Percentiles rank a stretch among this genome's conserved stretches.
These are phyloP conservation scores for Peziza echinospora DNA, from an alignment of 495 filamentous ascomycete genomes.

Conservation along the genomic window DNA sequence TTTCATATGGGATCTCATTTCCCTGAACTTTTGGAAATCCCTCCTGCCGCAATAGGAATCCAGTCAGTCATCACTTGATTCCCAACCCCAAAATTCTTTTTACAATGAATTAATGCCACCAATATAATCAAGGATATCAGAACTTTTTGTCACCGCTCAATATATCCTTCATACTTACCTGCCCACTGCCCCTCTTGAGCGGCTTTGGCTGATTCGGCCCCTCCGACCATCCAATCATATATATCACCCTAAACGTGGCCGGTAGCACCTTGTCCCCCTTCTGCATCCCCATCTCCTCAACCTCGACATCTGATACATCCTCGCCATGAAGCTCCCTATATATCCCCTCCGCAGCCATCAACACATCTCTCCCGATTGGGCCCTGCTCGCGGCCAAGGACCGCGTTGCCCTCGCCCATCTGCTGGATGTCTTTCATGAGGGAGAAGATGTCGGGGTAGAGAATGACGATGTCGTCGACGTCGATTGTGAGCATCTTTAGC, in stretches of 20 bases:
- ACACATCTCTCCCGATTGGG: conserved; percentile 54
- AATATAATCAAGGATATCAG: too few species aligned
- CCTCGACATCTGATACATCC: conserved; percentile 80
- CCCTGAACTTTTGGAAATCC: too few species aligned
- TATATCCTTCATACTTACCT: conserved; percentile 64
- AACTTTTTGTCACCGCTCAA: conserved; percentile 28
- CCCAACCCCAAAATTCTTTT: too few species aligned
- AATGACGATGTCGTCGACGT: conserved; percentile 91
- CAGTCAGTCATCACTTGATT: too few species aligned
- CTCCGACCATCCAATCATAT: conserved; percentile 98
- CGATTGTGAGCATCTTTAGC: conserved; percentile 89
- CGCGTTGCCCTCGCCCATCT: conserved; percentile 85
- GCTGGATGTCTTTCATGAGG: conserved; percentile 79
- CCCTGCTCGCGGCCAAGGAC: conserved; percentile 59
- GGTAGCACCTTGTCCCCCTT: conserved; percentile 52
- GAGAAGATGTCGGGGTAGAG: conserved; percentile 86
- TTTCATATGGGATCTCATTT: too few species aligned
- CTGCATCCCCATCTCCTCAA: conserved; percentile 70
- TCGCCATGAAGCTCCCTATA: conserved; percentile 68
- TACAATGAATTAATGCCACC: too few species aligned
- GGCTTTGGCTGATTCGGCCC: conserved; percentile 56
- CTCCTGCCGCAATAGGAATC: too few species aligned
- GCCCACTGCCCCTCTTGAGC: conserved; percentile 56
- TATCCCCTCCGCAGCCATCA: conserved; percentile 73
- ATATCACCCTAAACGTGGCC: conserved; percentile 33